Percentiles rank a stretch among this genome's conserved stretches.
Evolutionary conservation across 2,329 filamentous ascomycete genomes (phyloP).

Genomic region (Fusarium heterosporum): DNA sequence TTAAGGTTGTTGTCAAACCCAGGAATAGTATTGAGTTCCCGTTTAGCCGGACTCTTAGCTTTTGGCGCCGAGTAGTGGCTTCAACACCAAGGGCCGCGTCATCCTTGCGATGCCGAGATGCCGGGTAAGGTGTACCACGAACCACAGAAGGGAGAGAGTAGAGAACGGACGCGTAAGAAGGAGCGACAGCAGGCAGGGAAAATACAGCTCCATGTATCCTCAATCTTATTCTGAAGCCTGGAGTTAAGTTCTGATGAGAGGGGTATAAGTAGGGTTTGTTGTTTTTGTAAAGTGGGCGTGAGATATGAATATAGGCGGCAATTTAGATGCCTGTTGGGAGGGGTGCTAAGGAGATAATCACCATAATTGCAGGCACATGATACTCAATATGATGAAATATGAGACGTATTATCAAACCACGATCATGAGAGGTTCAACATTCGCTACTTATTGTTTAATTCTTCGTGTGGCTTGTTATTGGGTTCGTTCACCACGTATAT

Average conservation of each 20-base stretch:
- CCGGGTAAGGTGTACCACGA: conserved; percentile 28
- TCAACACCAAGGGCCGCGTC: conserved; percentile 39
- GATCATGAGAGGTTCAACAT: neutral
- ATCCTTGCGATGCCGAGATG: conserved; percentile 38
- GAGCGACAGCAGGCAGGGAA: neutral
- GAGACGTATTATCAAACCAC: neutral
- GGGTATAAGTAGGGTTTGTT: neutral
- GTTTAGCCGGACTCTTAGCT: conserved; percentile 17
- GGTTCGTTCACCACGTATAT: too few species aligned
- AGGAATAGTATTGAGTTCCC: conserved; percentile 10
- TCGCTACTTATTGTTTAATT: neutral
- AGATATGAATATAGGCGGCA: neutral
- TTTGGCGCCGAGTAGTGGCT: conserved; percentile 30
- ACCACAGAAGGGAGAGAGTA: neutral
- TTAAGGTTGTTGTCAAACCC: conserved; percentile 23
- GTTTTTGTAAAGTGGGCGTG: neutral
- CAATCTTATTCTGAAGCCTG: conserved; percentile 21
- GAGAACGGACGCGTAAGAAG: conserved; percentile 4
- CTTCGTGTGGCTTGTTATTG: neutral
- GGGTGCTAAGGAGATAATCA: neutral
- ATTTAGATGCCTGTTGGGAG: conserved; percentile 9
- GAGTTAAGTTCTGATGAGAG: neutral
- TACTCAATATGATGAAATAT: neutral
- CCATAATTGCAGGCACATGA: neutral
- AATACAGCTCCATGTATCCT: neutral